Base-by-base conservation (phyloP, 2,329 filamentous ascomycete species). In the Neonectria magnoliae region DNA sequence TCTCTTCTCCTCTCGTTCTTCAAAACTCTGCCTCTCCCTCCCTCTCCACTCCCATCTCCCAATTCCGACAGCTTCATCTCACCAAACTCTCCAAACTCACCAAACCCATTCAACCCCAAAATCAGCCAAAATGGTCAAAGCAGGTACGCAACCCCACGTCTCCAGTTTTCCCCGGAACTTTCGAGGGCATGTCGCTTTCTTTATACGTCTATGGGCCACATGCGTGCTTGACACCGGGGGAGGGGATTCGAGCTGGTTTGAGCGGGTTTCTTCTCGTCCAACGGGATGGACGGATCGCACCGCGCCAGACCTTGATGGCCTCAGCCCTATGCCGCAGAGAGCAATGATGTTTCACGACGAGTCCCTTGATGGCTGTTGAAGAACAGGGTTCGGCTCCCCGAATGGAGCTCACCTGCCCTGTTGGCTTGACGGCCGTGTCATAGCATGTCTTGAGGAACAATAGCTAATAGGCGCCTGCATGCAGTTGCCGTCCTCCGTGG, bases 401-500 rank as follows among this genome's bases (percentile, higher is more conserved):
- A 36, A 20, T 31, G 31, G 25, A 33, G 54, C 27, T 25, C 52
- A 45, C 42, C 27, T 58, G 44, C 22, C 45, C 29, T 57, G 22
- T 20, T 25, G 41, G 44, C 45, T 48, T 48, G 31, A n/a, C 16
- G 14, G n/a, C n/a, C 38, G 38, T 18, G 6, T 41, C 33, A 13
- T 38, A 38, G 36, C 14, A 20, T 38, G 27, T 11, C 14, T 27
- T 57, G 41, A 33, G 60, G 57, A 31, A 44, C 55, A 58, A 45
- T 59, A 22, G 71, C 73, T 77, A 67, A 77, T 59, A 27, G 16
- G 22, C 18, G 22, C 41, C 54, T 42, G 45, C 50, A 48, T 76
- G 65, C 78, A 98, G 96, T 98, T 85, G 93, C 92, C 85, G 93
- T 97, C 82, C 85, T 99, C 87, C 95, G 96, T 84, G 96, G 96